Conservation (phyloP, 129 eudicot species). For the Flaveria sonorensis region DNA sequence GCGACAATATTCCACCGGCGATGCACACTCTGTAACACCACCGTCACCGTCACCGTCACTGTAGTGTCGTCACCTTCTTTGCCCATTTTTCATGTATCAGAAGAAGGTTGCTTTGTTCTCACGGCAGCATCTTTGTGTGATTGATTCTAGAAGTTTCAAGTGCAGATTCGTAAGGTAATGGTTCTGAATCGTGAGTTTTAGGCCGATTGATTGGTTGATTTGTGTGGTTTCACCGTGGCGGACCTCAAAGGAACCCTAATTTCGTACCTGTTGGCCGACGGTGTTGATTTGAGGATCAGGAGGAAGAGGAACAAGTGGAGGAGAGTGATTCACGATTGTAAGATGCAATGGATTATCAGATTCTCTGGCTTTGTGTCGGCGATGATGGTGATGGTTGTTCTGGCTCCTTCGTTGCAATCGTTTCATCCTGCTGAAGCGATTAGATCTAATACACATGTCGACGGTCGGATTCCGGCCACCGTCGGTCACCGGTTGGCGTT, state of each 20-base stretch:
- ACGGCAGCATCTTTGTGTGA: conserved; percentile 33
- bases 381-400: conserved; percentile 64
- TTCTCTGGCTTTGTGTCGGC: conserved; percentile 75
- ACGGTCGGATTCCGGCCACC: neutral
- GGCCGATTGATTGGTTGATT: neutral
- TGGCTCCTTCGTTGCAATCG: conserved; percentile 80
- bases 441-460: conserved; percentile 43
- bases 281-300: conserved; percentile 28
- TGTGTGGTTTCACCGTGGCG: conserved; percentile 40
- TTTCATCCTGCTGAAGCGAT: conserved; percentile 97
- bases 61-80: conserved; percentile 4
- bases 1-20: neutral
- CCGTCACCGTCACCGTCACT: neutral
- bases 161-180: conserved; percentile 3
- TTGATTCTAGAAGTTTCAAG: conserved; percentile 2
- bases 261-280: conserved; percentile 22
- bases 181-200: neutral
- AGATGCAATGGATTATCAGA: conserved; percentile 80
- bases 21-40: neutral
- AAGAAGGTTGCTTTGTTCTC: conserved; percentile 30
- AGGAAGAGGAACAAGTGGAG: conserved; percentile 30
- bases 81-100: conserved; percentile 17
- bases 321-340: conserved; percentile 14
- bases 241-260: conserved; percentile 57
- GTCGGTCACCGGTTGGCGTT: conserved; percentile 33